phyloP scores from a whole-genome alignment of 2,329 filamentous ascomycete genomes.

The Fusarium pilosicola region DNA sequence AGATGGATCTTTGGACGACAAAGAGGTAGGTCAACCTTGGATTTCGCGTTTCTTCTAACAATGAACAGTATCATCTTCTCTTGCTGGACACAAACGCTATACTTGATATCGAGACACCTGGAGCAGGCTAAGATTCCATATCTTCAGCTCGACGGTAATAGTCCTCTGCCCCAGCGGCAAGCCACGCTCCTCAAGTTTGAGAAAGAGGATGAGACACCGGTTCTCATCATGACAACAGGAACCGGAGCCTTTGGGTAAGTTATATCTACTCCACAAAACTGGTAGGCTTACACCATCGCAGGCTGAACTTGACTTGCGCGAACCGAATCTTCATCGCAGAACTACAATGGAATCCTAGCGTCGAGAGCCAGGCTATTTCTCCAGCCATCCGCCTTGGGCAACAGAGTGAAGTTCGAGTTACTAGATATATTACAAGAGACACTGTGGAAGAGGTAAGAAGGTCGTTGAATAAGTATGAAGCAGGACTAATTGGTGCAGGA shows the following conservation, averaged over 20 bases:
- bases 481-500: fast-evolving
- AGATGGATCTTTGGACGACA: not conserved
- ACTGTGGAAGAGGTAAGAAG: slow-evolving; percentile 55
- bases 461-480: fast-evolving
- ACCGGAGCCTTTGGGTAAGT: slow-evolving; percentile 61
- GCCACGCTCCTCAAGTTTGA: slow-evolving; percentile 53
- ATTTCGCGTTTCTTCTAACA: fast-evolving
- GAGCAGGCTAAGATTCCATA: slow-evolving; percentile 40
- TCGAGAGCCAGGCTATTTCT: slow-evolving; percentile 63
- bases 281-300: no score
- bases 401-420: slow-evolving; percentile 53
- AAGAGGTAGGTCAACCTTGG: fast-evolving
- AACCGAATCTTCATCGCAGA: slow-evolving; percentile 63
- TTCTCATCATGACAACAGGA: slow-evolving; percentile 64
- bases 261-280: no score
- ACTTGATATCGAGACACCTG: slow-evolving; percentile 50
- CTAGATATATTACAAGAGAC: slow-evolving; percentile 55
- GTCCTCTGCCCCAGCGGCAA: slow-evolving; percentile 49
- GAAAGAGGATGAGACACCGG: slow-evolving; percentile 32
- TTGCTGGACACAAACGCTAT: slow-evolving; percentile 56
- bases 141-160: slow-evolving; percentile 57
- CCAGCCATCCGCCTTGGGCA: slow-evolving; percentile 60
- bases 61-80: slow-evolving; percentile 56
- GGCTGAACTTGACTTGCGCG: slow-evolving; percentile 56
- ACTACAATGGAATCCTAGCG: slow-evolving; percentile 64